These are phyloP conservation scores for Helicostylum pulchrum DNA, from an alignment of 192 early-diverging fungal species.

Conservation along the genomic window DNA sequence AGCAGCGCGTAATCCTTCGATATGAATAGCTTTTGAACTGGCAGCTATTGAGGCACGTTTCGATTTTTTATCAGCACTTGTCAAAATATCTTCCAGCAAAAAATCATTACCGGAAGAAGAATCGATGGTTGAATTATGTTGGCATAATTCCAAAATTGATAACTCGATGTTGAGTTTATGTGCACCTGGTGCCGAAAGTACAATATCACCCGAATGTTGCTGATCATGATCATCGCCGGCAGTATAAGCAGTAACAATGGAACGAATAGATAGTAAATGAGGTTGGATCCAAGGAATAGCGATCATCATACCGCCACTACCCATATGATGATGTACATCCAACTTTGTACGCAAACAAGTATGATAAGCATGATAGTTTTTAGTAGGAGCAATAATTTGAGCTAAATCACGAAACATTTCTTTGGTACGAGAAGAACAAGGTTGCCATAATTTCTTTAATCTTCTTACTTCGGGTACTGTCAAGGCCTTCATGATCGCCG, in stretches of 20 bases:
- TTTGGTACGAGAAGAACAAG: slow-evolving; percentile 37
- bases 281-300: slow-evolving; percentile 52
- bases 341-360: slow-evolving; percentile 25
- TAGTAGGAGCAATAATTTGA: slow-evolving; percentile 28
- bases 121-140: slow-evolving; percentile 18
- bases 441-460: slow-evolving; percentile 40
- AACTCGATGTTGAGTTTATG: slow-evolving; percentile 39
- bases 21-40: slow-evolving; percentile 5
- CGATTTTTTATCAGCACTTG: background rate
- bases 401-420: slow-evolving; percentile 36
- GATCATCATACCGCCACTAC: slow-evolving; percentile 25
- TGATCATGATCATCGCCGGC: slow-evolving; percentile 28
- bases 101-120: slow-evolving; percentile 5
- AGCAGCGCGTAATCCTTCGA: slow-evolving; percentile 12
- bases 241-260: slow-evolving; percentile 39
- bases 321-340: background rate
- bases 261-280: slow-evolving; percentile 41
- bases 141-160: slow-evolving; percentile 40
- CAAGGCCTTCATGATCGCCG: slow-evolving; percentile 48
- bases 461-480: slow-evolving; percentile 51
- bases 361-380: slow-evolving; percentile 37
- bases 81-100: slow-evolving; percentile 1
- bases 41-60: background rate
- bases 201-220: slow-evolving; percentile 14
- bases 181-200: slow-evolving; percentile 44